phyloP scores from a whole-genome alignment of 495 filamentous ascomycete species.

The Cryomyces minteri region DNA sequence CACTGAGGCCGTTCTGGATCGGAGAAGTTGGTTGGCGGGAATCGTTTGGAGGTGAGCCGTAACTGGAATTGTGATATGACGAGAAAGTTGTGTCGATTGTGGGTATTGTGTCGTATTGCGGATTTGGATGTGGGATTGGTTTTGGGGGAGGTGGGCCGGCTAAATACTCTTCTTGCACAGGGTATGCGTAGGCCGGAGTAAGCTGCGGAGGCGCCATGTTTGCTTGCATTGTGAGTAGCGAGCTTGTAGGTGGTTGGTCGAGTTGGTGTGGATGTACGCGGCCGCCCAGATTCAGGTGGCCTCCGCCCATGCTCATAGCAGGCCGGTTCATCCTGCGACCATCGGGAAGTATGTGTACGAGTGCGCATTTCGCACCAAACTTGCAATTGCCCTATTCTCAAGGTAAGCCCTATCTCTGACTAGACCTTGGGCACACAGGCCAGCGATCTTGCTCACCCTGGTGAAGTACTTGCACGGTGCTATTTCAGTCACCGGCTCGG shows the following conservation, averaged over 20 bases:
- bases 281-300: slow-evolving; percentile 48
- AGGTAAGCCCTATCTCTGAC: not conserved
- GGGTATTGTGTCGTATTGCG: slow-evolving; percentile 36
- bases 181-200: slow-evolving; percentile 15
- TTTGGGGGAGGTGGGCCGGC: not conserved
- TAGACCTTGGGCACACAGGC: not conserved
- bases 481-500: slow-evolving; percentile 57
- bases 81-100: slow-evolving; percentile 67
- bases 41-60: slow-evolving; percentile 78
- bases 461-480: slow-evolving; percentile 95
- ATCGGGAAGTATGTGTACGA: slow-evolving; percentile 87
- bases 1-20: slow-evolving; percentile 45
- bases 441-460: slow-evolving; percentile 43
- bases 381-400: slow-evolving; percentile 81
- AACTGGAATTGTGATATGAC: slow-evolving; percentile 58
- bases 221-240: slow-evolving; percentile 56
- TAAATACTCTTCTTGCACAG: slow-evolving; percentile 8
- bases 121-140: slow-evolving; percentile 5
- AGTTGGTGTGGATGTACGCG: slow-evolving; percentile 51
- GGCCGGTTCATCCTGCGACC: slow-evolving; percentile 71
- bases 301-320: slow-evolving; percentile 21
- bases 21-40: slow-evolving; percentile 60
- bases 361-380: slow-evolving; percentile 91
- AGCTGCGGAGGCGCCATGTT: slow-evolving; percentile 18
- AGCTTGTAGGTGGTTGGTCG: slow-evolving; percentile 68